These are phyloP conservation scores for Coemansia sp. DNA, from an alignment of 192 early-diverging fungal genomes.

Conservation along the genomic window DNA sequence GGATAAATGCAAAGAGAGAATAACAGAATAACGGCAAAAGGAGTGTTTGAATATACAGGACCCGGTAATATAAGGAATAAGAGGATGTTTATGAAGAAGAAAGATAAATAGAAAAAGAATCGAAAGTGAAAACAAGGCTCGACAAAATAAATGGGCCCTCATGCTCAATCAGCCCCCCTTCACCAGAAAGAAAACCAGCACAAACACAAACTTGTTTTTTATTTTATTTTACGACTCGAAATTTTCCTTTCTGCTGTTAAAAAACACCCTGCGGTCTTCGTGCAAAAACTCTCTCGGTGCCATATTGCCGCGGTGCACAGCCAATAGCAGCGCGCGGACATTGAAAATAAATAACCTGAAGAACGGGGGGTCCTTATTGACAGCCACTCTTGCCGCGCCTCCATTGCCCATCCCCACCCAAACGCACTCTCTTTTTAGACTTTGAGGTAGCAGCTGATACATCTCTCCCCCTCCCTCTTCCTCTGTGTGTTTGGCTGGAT, in stretches of 20 bases:
- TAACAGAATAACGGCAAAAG: conserved; percentile 12
- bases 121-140: neutral
- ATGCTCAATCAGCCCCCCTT: neutral
- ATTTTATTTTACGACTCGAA: neutral
- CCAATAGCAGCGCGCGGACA: conserved; percentile 1
- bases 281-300: neutral
- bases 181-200: neutral
- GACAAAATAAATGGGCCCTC: neutral
- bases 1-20: conserved; percentile 11
- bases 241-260: neutral
- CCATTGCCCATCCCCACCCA: neutral
- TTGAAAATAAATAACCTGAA: conserved; percentile 2
- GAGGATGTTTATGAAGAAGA: conserved; percentile 5
- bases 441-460: neutral
- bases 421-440: conserved; percentile 5
- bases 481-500: neutral
- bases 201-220: neutral
- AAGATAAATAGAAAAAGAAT: conserved; percentile 3
- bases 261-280: neutral
- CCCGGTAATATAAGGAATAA: neutral
- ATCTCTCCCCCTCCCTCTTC: neutral
- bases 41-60: conserved; percentile 8
- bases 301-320: too few relatives aligned
- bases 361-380: neutral
- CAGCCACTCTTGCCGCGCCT: neutral